These are phyloP conservation scores for Dendrothele bispora DNA, from an alignment of 768 basidiomycete species.

Conservation along the genomic window DNA sequence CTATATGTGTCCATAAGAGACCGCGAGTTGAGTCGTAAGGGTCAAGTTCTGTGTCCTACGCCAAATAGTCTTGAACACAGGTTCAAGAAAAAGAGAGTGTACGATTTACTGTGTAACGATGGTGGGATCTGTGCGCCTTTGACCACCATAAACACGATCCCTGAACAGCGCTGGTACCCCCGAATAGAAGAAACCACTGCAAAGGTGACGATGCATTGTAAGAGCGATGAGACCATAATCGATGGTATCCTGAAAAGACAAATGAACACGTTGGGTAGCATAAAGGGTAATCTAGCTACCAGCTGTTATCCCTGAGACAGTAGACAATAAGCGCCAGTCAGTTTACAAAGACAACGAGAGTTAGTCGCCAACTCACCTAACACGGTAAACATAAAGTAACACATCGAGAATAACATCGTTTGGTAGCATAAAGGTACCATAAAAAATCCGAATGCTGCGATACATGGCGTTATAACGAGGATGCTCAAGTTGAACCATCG, in stretches of 20 bases:
- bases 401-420: slow-evolving; percentile 60
- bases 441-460: slow-evolving; percentile 70
- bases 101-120: slow-evolving; percentile 68
- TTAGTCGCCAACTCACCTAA: slow-evolving; percentile 67
- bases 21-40: slow-evolving; percentile 66
- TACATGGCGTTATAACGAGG: slow-evolving; percentile 66
- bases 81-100: too few species aligned
- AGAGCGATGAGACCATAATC: slow-evolving; percentile 83
- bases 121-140: slow-evolving; percentile 79
- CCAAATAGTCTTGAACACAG: too few species aligned
- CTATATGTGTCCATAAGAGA: slow-evolving; percentile 56
- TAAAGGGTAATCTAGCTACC: slow-evolving; percentile 30
- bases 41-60: slow-evolving; percentile 83
- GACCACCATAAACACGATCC: slow-evolving; percentile 91
- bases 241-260: slow-evolving; percentile 64
- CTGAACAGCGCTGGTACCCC: slow-evolving; percentile 81
- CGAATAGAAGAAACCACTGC: slow-evolving; percentile 67
- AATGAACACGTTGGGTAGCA: slow-evolving; percentile 5
- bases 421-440: slow-evolving; percentile 40
- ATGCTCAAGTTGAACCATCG: slow-evolving; percentile 80
- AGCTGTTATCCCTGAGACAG: slow-evolving; percentile 44
- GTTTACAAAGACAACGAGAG: slow-evolving; percentile 8
- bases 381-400: slow-evolving; percentile 86
- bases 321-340: slow-evolving; percentile 8
- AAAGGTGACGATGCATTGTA: slow-evolving; percentile 76